Percentiles rank a stretch among this genome's conserved stretches.
phyloP scores from a whole-genome alignment of 495 filamentous ascomycete species.

The Pseudomonodictys pantanalensis region DNA sequence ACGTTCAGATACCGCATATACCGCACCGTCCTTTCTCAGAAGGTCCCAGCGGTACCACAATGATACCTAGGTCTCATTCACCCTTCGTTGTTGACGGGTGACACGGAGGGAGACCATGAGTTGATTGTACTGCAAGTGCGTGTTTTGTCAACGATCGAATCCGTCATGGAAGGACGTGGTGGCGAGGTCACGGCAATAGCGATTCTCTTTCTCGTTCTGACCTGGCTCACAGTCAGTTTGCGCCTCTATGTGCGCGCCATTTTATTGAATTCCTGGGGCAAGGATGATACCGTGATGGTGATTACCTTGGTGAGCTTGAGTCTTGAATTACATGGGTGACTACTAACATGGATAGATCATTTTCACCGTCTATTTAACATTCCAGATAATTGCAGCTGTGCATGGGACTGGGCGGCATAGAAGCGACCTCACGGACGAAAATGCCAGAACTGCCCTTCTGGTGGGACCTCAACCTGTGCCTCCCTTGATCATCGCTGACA shows the following conservation, averaged over 20 bases:
- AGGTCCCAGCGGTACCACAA: no score
- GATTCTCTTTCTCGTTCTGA: conserved; percentile 20
- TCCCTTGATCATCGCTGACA: neutral
- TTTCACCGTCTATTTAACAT: conserved; percentile 17
- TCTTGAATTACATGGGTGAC: neutral
- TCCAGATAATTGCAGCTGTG: conserved; percentile 11
- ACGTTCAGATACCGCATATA: no score
- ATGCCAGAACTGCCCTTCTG: conserved; percentile 16
- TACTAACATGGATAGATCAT: neutral
- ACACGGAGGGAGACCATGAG: no score
- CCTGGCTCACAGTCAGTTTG: conserved; percentile 18
- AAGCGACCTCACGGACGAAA: conserved; percentile 8
- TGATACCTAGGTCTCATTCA: no score
- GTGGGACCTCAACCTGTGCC: neutral
- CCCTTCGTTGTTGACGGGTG: no score
- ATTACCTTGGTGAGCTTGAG: conserved; percentile 13
- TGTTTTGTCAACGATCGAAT: no score
- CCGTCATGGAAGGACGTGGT: conserved; percentile 20
- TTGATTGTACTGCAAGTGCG: no score
- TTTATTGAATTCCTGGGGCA: conserved; percentile 16
- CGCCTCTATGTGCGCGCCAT: conserved; percentile 21
- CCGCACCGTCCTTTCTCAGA: no score
- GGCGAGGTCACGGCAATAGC: conserved; percentile 20
- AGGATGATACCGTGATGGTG: conserved; percentile 24
- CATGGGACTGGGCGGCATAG: conserved; percentile 21